Base-by-base conservation (phyloP, 768 basidiomycete species). In the Aureoboletus auriporus region DNA sequence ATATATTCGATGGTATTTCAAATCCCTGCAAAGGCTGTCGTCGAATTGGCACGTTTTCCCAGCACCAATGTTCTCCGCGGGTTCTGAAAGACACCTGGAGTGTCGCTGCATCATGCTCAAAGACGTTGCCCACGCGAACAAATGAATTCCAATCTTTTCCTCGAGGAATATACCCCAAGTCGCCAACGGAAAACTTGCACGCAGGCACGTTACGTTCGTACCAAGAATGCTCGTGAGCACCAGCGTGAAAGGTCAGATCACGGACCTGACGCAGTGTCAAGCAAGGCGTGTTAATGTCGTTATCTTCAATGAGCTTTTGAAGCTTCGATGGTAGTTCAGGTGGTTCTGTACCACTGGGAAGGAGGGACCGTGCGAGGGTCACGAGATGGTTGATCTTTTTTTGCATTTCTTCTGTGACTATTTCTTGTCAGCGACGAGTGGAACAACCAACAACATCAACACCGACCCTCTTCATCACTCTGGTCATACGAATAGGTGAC, bases 111-210 rank as follows among this genome's bases (percentile, higher is more conserved):
- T 57, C 66, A 0, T 71, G 69, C 7, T 66, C 50, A 6, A 72
- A 26, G 4, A 76, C 54, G 47, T 79, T 77, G 26, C 66, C 54
- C 35, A 77, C 52, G 23, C 62, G 51, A 36, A 71, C 64, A 50
- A 77, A 77, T 3, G 68, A 62, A 5, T 53, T 45, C 58, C 75
- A 75, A 26, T 64, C 65, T 38, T 59, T 58, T 6, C 66, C 68
- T 0, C 48, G 40, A 0, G 70, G 70, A 30, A 76, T 56, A 46
- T 75, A 77, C 13, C 76, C 76, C 23, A 75, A 52, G 49, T 78
- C 76, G 8, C 77, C 76, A 17, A 73, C 68, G 5, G 54, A 37
- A 47, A 72, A 75, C 44, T 69, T 69, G 51, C 69, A 63, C 2
- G 72, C 59, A 2, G 71, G 69, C 27, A 77, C 72, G 12, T 65